Evolutionary conservation across 768 basidiomycete genomes (phyloP).

Genomic region (Glaciozyma martinii): DNA sequence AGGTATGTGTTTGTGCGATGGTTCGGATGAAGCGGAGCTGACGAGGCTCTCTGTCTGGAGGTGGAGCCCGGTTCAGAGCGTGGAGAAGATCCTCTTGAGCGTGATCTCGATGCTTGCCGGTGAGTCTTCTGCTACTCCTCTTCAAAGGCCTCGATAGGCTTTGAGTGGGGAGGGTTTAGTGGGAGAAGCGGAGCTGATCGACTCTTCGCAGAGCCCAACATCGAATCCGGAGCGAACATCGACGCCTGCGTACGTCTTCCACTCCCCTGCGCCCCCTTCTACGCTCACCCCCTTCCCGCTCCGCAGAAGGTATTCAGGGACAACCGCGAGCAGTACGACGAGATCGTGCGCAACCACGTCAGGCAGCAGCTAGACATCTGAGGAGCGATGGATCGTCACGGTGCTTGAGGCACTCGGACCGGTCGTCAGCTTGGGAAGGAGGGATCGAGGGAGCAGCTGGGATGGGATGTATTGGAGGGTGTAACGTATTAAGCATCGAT

Average conservation of each 20-base stretch:
- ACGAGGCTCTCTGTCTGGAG: too few relatives aligned
- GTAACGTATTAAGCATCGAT: too few relatives aligned
- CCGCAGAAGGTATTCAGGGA: slow-evolving; percentile 78
- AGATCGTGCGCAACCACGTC: slow-evolving; percentile 71
- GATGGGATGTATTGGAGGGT: too few relatives aligned
- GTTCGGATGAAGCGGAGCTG: too few relatives aligned
- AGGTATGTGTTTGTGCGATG: slow-evolving; percentile 39
- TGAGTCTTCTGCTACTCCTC: slow-evolving; percentile 34
- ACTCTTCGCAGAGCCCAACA: slow-evolving; percentile 68
- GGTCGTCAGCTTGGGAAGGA: too few relatives aligned
- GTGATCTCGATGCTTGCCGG: slow-evolving; percentile 97
- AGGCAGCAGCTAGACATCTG: slow-evolving; percentile 58
- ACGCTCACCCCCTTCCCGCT: not conserved
- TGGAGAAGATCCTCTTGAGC: slow-evolving; percentile 84
- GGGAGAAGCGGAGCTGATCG: not conserved
- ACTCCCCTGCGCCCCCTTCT: not conserved
- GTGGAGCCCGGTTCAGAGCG: slow-evolving; percentile 98
- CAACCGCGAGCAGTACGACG: slow-evolving; percentile 77
- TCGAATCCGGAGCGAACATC: slow-evolving; percentile 94
- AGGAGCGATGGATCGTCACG: too few relatives aligned
- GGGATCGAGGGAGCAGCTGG: too few relatives aligned
- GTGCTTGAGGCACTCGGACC: too few relatives aligned
- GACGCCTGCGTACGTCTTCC: slow-evolving; percentile 31
- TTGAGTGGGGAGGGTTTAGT: too few relatives aligned
- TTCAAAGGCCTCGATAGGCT: too few relatives aligned